Evolutionary conservation across 768 basidiomycete species (phyloP), one percentile per base, ranked within the genome.

Genomic region (Myochromella boudieri): DNA sequence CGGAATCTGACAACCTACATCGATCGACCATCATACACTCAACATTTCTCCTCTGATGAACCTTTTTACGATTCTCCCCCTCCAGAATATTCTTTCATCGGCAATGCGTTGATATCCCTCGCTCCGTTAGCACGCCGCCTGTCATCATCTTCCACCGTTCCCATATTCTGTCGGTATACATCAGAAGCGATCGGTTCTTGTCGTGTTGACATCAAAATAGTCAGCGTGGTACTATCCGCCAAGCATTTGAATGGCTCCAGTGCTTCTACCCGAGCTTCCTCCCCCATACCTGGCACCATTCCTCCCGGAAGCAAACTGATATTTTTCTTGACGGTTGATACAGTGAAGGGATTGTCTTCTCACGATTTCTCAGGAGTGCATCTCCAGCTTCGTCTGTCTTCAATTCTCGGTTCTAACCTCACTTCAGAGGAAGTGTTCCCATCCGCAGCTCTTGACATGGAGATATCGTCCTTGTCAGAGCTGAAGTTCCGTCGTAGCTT

Each of bases 111-210:
- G 24, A 73, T 95, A 44, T 89, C 91, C 11, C 76, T 99, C 20
- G 82, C 87, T 0, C 84, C 93, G 2, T 75, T 98, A 37, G 84
- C 82, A 10, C 84, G 91, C 32, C 76, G 82, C 44, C 69, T 91
- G 28, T 86, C 90, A 2, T 87, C 84, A 1, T 75, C 78, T 2
- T 83, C 82, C n/a, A 80, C 76, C 0, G 81, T 90, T 12, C 93
- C 94, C 1, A 93, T 99, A 60, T 91, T 92, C 64, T 95, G 92
- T 61, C 83, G 89, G 25, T 95, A 95, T 60, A 97, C 94, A 1
- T 80, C 91, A 37, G 95, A 97, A 62, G 95, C 95, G 1, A 93
- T 97, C 54, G 97, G 95, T 1, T 92, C 91, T 21, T 97, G 95
- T 68, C 82, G 92, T 18, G 75, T 97, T 44, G 84, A 87, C 54